phyloP scores from a whole-genome alignment of 805 yeast genomes.

The Wickerhamiella sergipiensis region DNA sequence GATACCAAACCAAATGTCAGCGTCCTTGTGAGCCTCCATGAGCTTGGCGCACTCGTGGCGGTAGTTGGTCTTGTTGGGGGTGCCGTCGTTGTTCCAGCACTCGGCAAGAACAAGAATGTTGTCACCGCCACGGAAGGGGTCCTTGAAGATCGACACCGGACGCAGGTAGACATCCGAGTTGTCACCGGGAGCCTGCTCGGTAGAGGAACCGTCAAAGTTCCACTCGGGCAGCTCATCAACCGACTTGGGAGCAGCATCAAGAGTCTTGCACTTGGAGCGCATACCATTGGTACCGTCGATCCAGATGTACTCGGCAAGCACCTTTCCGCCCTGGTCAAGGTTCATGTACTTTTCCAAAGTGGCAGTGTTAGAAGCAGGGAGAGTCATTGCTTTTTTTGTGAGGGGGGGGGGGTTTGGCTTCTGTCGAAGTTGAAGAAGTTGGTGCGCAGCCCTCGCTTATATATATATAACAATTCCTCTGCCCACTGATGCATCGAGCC shows the following conservation, averaged over 20 bases:
- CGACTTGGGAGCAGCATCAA: slow-evolving; percentile 49
- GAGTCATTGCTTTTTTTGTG: neutral
- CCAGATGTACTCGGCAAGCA: slow-evolving; percentile 97
- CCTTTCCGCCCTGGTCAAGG: slow-evolving; percentile 71
- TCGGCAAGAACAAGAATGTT: slow-evolving; percentile 90
- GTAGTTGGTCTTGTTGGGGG: slow-evolving; percentile 97
- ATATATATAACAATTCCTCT: neutral
- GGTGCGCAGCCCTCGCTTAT: neutral
- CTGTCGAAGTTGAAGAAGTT: neutral
- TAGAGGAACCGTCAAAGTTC: slow-evolving; percentile 99
- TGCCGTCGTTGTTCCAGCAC: slow-evolving; percentile 97
- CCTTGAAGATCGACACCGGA: slow-evolving; percentile 91
- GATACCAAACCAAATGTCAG: slow-evolving; percentile 91
- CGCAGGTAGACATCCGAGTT: slow-evolving; percentile 90
- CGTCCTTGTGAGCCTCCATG: slow-evolving; percentile 78
- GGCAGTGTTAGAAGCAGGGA: slow-evolving; percentile 37
- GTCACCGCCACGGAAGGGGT: slow-evolving; percentile 97
- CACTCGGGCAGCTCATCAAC: slow-evolving; percentile 92
- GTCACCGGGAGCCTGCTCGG: slow-evolving; percentile 97
- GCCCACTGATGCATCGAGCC: neutral
- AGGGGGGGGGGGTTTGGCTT: neutral
- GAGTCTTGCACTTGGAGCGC: slow-evolving; percentile 90
- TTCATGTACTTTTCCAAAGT: slow-evolving; percentile 71
- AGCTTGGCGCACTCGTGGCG: slow-evolving; percentile 93
- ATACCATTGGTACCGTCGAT: slow-evolving; percentile 82